Evolutionary conservation across 257 asterid species (phyloP), one percentile per base, ranked within the genome.

Genomic region (Capsicum baccatum): DNA sequence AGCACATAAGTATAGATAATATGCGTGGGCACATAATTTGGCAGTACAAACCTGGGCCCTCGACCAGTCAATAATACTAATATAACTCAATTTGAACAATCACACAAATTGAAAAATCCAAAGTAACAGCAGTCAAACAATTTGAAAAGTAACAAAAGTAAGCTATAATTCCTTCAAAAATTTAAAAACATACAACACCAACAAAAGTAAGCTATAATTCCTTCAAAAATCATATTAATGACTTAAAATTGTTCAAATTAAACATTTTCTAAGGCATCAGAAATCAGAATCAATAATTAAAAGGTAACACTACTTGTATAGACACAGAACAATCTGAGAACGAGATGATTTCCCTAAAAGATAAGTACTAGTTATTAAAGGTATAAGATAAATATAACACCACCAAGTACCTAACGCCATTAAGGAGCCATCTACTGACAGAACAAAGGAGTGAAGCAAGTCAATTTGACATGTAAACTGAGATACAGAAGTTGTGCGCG

Each of bases 211-310:
- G 6, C 12, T 68, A 39, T 68, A 68, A 16, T 15, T 68, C 54
- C 78, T 37, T 39, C 70, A 66, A 33, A 66, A 68, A 68, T 68
- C 78, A 68, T 68, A 14, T 67, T 68, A 68, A 15, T 37, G 52
- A 37, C 52, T 14, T 37, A 15, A 35, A 7, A 42, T 3, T 68
- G 52, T 37, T 37, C 52, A 37, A 68, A 68, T 37, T 14, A 68
- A 68, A 15, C 15, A 68, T 26, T 64, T 21, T 64, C 44, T 11
- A 64, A 35, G 26, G 71, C 42, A 26, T 11, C 71, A 11, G 17
- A 64, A 26, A 26, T 11, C 71, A 33, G 17, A 64, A 64, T 63
- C 16, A 64, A 64, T 5, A 64, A 64, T 64, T 64, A 33, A 35
- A 39, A 3, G 3, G 47, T 35, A 12, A 33, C 47, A 26, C 17